Conservation (phyloP, 164 flowering plant genomes). For the Euptelea pleiosperma region DNA sequence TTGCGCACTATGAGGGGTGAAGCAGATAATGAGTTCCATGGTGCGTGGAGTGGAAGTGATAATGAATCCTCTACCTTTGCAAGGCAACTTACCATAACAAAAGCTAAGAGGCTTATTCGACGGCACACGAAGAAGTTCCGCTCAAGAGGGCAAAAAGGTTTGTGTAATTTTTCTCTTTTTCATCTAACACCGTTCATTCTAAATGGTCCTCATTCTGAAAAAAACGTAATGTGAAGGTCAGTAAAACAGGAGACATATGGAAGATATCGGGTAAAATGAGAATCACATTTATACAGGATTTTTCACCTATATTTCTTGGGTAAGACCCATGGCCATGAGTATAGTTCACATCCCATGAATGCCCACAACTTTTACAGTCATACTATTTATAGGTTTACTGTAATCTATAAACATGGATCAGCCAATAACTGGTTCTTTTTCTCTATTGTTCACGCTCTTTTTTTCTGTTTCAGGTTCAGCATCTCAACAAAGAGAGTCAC, state of each 20-base stretch:
- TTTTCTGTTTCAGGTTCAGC: constrained; percentile 52
- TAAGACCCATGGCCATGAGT: too few species aligned
- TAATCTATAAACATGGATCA: too few species aligned
- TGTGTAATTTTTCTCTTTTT: constrained; percentile 7
- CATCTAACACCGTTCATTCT: not conserved
- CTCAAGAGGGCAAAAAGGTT: constrained; percentile 81
- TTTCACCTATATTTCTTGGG: too few species aligned
- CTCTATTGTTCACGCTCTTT: too few species aligned
- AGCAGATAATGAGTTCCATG: constrained; percentile 66
- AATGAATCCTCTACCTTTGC: constrained; percentile 88
- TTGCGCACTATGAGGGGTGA: constrained; percentile 98
- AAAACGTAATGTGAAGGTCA: too few species aligned
- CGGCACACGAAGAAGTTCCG: constrained; percentile 95
- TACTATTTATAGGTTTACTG: too few species aligned
- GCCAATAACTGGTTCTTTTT: too few species aligned
- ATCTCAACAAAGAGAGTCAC: constrained; percentile 68
- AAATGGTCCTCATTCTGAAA: not conserved
- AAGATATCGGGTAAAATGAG: too few species aligned
- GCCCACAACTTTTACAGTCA: too few species aligned
- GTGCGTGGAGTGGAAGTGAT: constrained; percentile 98
- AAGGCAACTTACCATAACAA: constrained; percentile 87
- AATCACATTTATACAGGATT: too few species aligned
- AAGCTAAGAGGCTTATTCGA: constrained; percentile 81
- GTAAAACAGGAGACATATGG: too few species aligned
- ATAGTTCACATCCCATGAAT: too few species aligned